Conservation (phyloP, 2,329 filamentous ascomycete species). For the Pestalotiopsis sp. region DNA sequence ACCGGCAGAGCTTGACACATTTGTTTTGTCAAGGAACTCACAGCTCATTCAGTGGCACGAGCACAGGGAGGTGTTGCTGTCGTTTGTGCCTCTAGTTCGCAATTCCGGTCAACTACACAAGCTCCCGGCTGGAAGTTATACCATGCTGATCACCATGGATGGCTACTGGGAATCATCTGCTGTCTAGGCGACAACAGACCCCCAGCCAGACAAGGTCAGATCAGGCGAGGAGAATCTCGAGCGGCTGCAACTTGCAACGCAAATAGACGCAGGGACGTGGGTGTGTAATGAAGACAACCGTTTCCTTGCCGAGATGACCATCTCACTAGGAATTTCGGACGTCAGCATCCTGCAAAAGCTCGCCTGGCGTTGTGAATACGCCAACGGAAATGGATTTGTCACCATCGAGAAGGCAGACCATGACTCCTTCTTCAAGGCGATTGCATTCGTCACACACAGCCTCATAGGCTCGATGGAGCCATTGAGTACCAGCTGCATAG, state of each 20-base stretch:
- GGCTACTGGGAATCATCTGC: constrained; percentile 16
- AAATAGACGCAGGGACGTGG: background rate
- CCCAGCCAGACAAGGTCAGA: background rate
- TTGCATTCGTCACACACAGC: background rate
- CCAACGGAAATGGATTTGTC: background rate
- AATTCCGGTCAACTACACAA: constrained; percentile 20
- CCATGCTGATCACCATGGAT: constrained; percentile 5
- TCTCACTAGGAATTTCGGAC: background rate
- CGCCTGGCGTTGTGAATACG: background rate
- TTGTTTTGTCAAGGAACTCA: constrained; percentile 29
- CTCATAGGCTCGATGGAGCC: background rate
- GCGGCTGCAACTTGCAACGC: background rate
- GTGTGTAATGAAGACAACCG: background rate
- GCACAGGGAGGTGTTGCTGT: constrained; percentile 31
- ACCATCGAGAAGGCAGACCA: background rate
- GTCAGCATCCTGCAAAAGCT: background rate
- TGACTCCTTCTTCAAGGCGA: background rate
- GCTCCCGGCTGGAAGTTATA: background rate
- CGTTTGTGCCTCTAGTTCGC: constrained; percentile 13
- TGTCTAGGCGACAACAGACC: background rate
- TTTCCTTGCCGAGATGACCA: background rate
- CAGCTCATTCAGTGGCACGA: constrained; percentile 33
- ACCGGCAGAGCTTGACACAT: constrained; percentile 26
- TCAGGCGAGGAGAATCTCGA: background rate
- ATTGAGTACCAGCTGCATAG: background rate